Conservation (phyloP, 2,329 filamentous ascomycete species). For the Phialophora tarda region DNA sequence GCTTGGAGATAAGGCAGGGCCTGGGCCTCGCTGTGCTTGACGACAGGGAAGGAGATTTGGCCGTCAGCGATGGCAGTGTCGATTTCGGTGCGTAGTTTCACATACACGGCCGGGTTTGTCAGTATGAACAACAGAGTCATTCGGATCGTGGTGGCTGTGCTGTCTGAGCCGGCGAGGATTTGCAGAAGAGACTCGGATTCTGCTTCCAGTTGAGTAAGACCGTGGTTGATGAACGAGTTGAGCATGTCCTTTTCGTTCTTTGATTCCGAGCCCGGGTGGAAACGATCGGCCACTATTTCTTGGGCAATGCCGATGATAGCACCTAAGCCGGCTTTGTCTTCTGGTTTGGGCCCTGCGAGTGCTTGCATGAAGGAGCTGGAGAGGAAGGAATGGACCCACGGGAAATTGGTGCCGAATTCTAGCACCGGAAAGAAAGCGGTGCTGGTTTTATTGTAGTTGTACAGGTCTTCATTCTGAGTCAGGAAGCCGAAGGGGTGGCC, state of each 20-base stretch:
- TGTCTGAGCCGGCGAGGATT: slow-evolving; percentile 28
- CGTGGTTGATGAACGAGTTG: slow-evolving; percentile 41
- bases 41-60: slow-evolving; percentile 15
- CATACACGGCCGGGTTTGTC: slow-evolving; percentile 26
- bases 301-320: slow-evolving; percentile 30
- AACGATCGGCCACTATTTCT: slow-evolving; percentile 36
- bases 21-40: slow-evolving; percentile 56
- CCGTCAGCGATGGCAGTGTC: slow-evolving; percentile 2
- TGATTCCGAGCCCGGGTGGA: slow-evolving; percentile 12
- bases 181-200: slow-evolving; percentile 25
- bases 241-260: slow-evolving; percentile 40
- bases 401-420: slow-evolving; percentile 10
- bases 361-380: slow-evolving; percentile 10
- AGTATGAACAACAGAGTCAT: slow-evolving; percentile 25
- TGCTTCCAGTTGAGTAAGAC: slow-evolving; percentile 23
- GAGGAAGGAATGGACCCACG: slow-evolving; percentile 8
- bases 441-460: slow-evolving; percentile 17
- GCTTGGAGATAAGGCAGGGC: slow-evolving; percentile 76
- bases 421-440: slow-evolving; percentile 11
- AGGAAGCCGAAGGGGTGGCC: slow-evolving; percentile 30
- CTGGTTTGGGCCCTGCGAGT: slow-evolving; percentile 6
- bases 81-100: slow-evolving; percentile 16
- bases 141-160: slow-evolving; percentile 26
- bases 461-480: slow-evolving; percentile 21
- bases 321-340: slow-evolving; percentile 22